Evolutionary conservation across 225 moss, liverwort and hornwort genomes (phyloP).

Genomic region (Bryoerythrophyllum caledonicum): DNA sequence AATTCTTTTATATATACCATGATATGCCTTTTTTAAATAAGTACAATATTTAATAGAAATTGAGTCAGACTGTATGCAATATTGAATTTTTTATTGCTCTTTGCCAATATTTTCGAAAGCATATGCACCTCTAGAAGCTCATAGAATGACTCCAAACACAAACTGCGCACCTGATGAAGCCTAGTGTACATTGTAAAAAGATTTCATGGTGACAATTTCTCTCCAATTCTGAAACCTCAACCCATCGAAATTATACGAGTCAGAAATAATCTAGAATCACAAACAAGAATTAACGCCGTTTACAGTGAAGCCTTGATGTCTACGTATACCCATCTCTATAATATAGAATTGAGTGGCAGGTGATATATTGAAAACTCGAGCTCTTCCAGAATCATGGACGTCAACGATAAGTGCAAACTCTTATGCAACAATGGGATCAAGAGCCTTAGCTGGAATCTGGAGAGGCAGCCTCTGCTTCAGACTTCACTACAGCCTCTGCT

Average conservation of each 20-base stretch:
- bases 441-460: constrained; percentile 19
- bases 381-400: constrained; percentile 7
- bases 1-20: no score
- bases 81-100: no score
- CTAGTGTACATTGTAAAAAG: constrained; percentile 2
- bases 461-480: background rate
- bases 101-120: background rate
- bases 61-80: no score
- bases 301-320: background rate
- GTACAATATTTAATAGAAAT: no score
- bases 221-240: background rate
- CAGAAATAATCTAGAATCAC: background rate
- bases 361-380: background rate
- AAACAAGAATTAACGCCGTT: constrained; percentile 1
- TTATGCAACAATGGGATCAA: background rate
- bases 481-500: background rate
- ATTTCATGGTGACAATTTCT: background rate
- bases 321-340: background rate
- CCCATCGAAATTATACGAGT: background rate
- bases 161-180: background rate
- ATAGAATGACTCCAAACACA: background rate
- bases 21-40: no score
- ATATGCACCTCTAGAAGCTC: background rate
- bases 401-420: constrained; percentile 10
- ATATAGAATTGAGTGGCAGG: background rate